Base-by-base conservation (phyloP, 345 rosid genomes). In the Salix koriyanagi region DNA sequence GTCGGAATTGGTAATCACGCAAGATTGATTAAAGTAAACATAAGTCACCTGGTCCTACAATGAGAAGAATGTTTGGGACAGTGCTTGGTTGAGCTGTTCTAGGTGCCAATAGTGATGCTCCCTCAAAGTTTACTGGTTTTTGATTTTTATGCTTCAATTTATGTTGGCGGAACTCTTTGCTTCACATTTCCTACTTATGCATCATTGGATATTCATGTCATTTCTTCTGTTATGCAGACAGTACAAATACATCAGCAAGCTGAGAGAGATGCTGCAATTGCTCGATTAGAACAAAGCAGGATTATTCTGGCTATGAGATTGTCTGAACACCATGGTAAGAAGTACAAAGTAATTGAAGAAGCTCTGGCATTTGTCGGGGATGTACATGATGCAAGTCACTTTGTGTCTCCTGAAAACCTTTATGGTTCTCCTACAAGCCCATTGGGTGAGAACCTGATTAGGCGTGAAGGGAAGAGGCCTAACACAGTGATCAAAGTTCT, bases 181-280 rank as follows among this genome's bases (percentile, higher is more conserved):
- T 62, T 62, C 41, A 25, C 25, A 10, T 64, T 44, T 74, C 30
- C 44, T 39, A 18, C 12, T 19, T 61, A 42, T 10, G 6, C 28
- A 44, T 5, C 48, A 19, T 41, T n/a, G 7, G 42, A 73, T 41
- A 66, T 30, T 21, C 5, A 37, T 70, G 4, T 19, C 26, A 36
- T 54, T 69, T 76, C 13, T 34, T 77, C 50, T 82, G 52, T 48
- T 73, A 66, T 71, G 76, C 83, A 96, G 97, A 96, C 92, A 2
- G 82, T 96, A 65, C 94, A 96, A 75, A 81, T 81, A 42, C 97
- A 93, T 85, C 97, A 93, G 77, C 88, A 91, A 52, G 95, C 92
- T 19, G 98, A 96, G 86, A 86, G 90, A 85, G 98, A 93, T 87
- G 86, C 94, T 19, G 97, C 98, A 11, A 80, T 96, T 79, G 97